Conservation (phyloP, 2,329 filamentous ascomycete genomes). For the Volutella citrinella region DNA sequence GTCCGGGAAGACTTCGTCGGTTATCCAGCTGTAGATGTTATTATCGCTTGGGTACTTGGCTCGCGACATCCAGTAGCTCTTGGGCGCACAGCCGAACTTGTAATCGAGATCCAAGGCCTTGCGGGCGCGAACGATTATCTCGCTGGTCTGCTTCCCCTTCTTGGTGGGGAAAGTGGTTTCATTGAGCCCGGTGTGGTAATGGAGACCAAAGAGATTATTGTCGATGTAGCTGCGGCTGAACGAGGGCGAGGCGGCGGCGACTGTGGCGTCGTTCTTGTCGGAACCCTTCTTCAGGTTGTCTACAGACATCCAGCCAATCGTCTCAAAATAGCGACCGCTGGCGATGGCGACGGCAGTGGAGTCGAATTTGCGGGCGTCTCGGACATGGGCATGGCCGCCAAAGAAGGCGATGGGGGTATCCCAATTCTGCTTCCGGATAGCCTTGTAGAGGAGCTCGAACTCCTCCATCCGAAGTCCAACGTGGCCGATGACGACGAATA, state of each 20-base stretch:
- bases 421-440: constrained; percentile 73
- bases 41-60: constrained; percentile 68
- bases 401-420: constrained; percentile 88
- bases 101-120: constrained; percentile 69
- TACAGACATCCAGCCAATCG: constrained; percentile 89
- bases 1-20: constrained; percentile 69
- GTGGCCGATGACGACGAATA: constrained; percentile 86
- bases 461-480: constrained; percentile 79
- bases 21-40: constrained; percentile 81
- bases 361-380: constrained; percentile 80
- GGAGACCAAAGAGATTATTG: constrained; percentile 82
- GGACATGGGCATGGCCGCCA: constrained; percentile 85
- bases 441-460: constrained; percentile 72
- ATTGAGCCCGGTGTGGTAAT: constrained; percentile 76
- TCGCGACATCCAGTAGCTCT: constrained; percentile 77
- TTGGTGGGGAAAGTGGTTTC: constrained; percentile 71
- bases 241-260: constrained; percentile 38
- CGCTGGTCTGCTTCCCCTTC: constrained; percentile 68
- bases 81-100: constrained; percentile 78
- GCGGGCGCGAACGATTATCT: constrained; percentile 67
- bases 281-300: constrained; percentile 50
- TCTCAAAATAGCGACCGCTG: constrained; percentile 91
- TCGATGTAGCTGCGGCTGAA: constrained; percentile 88
- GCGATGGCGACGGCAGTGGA: constrained; percentile 74
- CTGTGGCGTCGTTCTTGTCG: constrained; percentile 26